Evolutionary conservation across 2,329 filamentous ascomycete species (phyloP).

Genomic region (Rhytidhysteron rufulum): DNA sequence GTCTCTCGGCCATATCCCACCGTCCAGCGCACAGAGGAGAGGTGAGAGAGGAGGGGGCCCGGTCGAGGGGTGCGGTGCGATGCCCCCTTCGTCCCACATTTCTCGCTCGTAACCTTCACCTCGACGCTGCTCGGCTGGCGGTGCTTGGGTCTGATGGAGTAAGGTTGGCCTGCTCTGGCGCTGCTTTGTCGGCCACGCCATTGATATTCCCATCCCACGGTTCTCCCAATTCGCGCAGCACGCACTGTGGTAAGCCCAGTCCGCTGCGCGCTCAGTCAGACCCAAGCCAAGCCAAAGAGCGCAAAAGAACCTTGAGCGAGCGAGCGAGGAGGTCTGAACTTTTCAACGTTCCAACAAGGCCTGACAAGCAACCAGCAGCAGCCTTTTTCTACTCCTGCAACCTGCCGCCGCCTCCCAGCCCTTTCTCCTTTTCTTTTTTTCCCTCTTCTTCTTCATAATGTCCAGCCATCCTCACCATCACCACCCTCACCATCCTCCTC

Average conservation of each 20-base stretch:
- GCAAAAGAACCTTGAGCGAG: too few relatives aligned
- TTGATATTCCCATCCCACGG: conserved; percentile 11
- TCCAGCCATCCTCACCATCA: conserved; percentile 13
- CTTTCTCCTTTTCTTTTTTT: conserved; percentile 10
- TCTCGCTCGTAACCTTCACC: too few relatives aligned
- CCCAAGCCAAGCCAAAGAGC: too few relatives aligned
- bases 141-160: conserved; percentile 4
- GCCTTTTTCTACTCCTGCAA: background rate
- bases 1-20: too few relatives aligned
- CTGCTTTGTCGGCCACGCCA: background rate
- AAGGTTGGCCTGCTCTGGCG: conserved; percentile 2
- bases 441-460: conserved; percentile 7
- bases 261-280: too few relatives aligned
- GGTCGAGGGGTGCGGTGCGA: too few relatives aligned
- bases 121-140: conserved; percentile 1
- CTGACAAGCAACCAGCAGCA: too few relatives aligned
- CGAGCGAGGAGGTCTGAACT: too few relatives aligned
- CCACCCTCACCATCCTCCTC: conserved; percentile 6
- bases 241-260: background rate
- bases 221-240: conserved; percentile 7
- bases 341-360: too few relatives aligned
- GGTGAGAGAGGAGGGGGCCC: too few relatives aligned
- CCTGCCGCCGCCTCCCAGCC: background rate
- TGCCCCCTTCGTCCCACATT: conserved; percentile 3
- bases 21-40: too few relatives aligned